Base-by-base conservation (phyloP, 1,284 basidiomycete genomes). In the Earliella scabrosa region DNA sequence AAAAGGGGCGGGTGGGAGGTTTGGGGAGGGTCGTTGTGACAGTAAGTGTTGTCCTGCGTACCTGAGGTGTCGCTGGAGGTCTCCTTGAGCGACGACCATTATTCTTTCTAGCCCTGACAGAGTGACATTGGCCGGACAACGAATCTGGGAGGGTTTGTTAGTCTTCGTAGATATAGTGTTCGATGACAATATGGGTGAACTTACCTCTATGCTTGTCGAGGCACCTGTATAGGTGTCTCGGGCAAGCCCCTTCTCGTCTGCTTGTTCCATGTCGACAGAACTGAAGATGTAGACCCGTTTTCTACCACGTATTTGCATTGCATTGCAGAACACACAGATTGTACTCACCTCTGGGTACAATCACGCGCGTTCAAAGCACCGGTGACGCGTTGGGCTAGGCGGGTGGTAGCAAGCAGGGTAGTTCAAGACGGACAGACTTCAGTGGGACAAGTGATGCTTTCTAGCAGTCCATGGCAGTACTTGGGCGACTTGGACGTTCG, bases 31-130 rank as follows among this genome's bases (percentile, higher is more conserved):
- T 9, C 23, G n/a, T 9, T n/a, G 6, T 9, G 10, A 7, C 23
- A 31, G 13, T 6, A 2, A 21, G n/a, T n/a, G n/a, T n/a, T n/a
- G n/a, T n/a, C n/a, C n/a, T n/a, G n/a, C 34, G 52, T 63, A 86
- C 86, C 87, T 88, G 18, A 88, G 71, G 10, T 86, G 71, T 43
- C 86, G 77, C 66, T 88, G 87, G 4, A 88, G 68, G 65, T 87
- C 85, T 18, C 86, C 87, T 59, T 85, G 83, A 0, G 85, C 81
- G 32, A 83, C 80, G 35, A 88, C 76, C 56, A 85, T 80, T 50
- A 88, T 82, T 23, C 86, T 80, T 68, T 88, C 86, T n/a, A 87
- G 58, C 23, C 84, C 85, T 18, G 80, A 83, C 3, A 73, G 54
- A 27, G 79, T 83, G 2, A 73, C 56, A 34, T 69, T 66, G 2